A percentile compares a stretch with the other conserved stretches of the same genome.
Conservation (phyloP, 148 eudicot species). For the Fagopyrum homotropicum region DNA sequence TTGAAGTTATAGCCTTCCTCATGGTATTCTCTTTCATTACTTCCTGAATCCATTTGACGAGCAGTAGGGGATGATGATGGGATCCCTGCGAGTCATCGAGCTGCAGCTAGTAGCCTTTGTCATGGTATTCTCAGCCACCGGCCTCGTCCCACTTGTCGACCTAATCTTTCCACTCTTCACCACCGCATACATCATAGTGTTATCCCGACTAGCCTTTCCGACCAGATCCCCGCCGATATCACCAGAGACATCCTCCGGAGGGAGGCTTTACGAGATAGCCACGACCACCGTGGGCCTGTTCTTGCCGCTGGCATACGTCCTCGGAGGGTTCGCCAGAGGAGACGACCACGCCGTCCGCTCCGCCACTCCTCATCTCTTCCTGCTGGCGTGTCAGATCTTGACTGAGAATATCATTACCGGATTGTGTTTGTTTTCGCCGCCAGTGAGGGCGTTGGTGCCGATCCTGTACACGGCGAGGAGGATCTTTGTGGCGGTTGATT, state of each 20-base stretch:
- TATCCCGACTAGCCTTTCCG: conserved; percentile 70
- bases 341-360: conserved; percentile 81
- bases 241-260: conserved; percentile 41
- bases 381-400: conserved; percentile 78
- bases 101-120: conserved; percentile 91
- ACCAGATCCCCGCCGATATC: not conserved
- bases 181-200: conserved; percentile 47
- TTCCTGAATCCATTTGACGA: no score
- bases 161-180: conserved; percentile 62
- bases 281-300: conserved; percentile 73
- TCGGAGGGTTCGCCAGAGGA: conserved; percentile 89
- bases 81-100: conserved; percentile 75
- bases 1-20: no score
- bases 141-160: conserved; percentile 79
- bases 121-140: conserved; percentile 87
- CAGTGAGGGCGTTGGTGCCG: conserved; percentile 85
- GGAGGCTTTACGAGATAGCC: conserved; percentile 35
- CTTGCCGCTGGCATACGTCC: conserved; percentile 77
- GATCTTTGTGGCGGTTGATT: conserved; percentile 63
- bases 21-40: no score
- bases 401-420: conserved; percentile 78
- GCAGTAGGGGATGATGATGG: conserved; percentile 6
- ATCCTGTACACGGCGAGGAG: conserved; percentile 73
- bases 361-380: conserved; percentile 83
- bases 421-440: conserved; percentile 75